Base-by-base conservation (phyloP, 2,329 filamentous ascomycete species). In the Microsporum ferrugineum region DNA sequence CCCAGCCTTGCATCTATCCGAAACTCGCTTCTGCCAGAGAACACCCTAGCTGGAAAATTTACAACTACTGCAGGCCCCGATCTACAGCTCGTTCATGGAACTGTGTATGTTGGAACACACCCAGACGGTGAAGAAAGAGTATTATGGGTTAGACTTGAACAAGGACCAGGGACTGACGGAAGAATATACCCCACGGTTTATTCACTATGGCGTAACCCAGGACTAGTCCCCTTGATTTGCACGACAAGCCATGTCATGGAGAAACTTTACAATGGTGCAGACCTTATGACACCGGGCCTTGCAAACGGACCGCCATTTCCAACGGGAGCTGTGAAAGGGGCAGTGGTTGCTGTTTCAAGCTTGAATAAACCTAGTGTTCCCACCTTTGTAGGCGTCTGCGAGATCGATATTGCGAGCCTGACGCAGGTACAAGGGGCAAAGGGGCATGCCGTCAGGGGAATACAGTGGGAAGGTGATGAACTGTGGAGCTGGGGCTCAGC, bases 381-480 rank as follows among this genome's bases (percentile, higher is more conserved):
- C 2, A 74, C 84, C 58, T 84, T 81, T 61, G 83, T 88, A 2
- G 85, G 85, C 0, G 73, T 81, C n/a, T 87, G 84, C 68, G 80
- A 82, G 66, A 82, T 86, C 55, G 82, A 88, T 71, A 76, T 88
- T 14, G 79, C 79, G 53, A 75, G 73, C 1, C 69, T 87, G 58
- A 71, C 69, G 1, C 75, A 77, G 57, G 83, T 85, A 4, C 80
- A 82, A 67, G 84, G 85, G 0, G 75, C 77, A 12, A 86, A 83
- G 68, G 85, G 85, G 0, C 81, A 83, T 72, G 85, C 85, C 1
- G 84, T 88, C 7, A 78, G 82, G 64, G 84, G 82, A 2, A 73
- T 87, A 57, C 85, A 88, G 68, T 88, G 85, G 85, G 78, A 80
- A 63, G 84, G 85, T 0, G 85, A 88, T 72, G 85, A 88, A 72